Evolutionary conservation across 768 basidiomycete genomes (phyloP).

Genomic region (Tricholoma saponaceum): DNA sequence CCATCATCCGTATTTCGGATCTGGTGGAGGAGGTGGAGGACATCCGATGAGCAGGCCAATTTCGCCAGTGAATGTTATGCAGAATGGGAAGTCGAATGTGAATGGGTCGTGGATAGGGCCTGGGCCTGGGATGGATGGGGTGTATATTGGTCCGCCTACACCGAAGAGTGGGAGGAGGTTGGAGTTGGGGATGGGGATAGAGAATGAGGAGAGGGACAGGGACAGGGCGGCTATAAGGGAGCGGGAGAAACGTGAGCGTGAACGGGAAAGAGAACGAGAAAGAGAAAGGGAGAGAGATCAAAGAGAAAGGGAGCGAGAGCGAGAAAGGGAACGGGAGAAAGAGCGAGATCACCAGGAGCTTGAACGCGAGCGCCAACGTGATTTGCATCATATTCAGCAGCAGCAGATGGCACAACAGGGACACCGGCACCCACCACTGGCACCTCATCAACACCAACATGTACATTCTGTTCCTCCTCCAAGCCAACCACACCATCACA

Average conservation of each 20-base stretch:
- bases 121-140: slow-evolving; percentile 24
- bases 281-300: slow-evolving; percentile 7
- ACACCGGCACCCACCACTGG: slow-evolving; percentile 29
- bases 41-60: background rate
- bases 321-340: slow-evolving; percentile 25
- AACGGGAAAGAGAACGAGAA: slow-evolving; percentile 9
- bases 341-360: slow-evolving; percentile 21
- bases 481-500: slow-evolving; percentile 26
- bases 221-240: slow-evolving; percentile 17
- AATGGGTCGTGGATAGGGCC: slow-evolving; percentile 34
- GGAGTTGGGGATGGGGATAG: slow-evolving; percentile 13
- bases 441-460: slow-evolving; percentile 23
- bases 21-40: slow-evolving; percentile 3
- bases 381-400: slow-evolving; percentile 30
- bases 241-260: slow-evolving; percentile 11
- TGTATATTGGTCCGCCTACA: slow-evolving; percentile 15
- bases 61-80: slow-evolving; percentile 30
- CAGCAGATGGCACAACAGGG: slow-evolving; percentile 25
- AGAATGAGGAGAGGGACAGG: slow-evolving; percentile 20
- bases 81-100: slow-evolving; percentile 24
- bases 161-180: slow-evolving; percentile 18
- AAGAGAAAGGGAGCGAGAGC: slow-evolving; percentile 9
- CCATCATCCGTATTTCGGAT: slow-evolving; percentile 30
- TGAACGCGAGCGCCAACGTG: slow-evolving; percentile 23
- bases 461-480: slow-evolving; percentile 26